Percentiles rank a stretch among this genome's conserved stretches.
Evolutionary conservation across 2,329 filamentous ascomycete species (phyloP).

Genomic region (Echinosphaeria canescens): DNA sequence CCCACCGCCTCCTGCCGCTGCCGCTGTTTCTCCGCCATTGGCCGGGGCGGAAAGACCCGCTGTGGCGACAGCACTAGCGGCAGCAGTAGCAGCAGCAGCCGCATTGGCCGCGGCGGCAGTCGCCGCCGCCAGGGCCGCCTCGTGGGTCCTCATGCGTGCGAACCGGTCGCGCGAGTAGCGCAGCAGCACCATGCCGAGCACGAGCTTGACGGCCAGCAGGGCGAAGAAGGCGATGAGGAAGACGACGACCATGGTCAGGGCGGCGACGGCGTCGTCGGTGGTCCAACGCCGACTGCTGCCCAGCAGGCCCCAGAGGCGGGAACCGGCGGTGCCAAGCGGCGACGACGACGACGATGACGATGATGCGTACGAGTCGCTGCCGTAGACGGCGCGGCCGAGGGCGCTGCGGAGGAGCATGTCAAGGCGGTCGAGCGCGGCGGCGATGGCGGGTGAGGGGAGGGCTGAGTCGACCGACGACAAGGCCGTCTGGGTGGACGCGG

Average conservation of each 20-base stretch:
- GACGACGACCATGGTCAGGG: slow-evolving; percentile 65
- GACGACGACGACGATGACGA: neutral
- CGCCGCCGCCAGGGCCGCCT: slow-evolving; percentile 24
- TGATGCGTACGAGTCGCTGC: slow-evolving; percentile 17
- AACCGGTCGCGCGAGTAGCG: slow-evolving; percentile 64
- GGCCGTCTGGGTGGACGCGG: slow-evolving; percentile 41
- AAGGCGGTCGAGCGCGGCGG: slow-evolving; percentile 58
- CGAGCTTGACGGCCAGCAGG: slow-evolving; percentile 62
- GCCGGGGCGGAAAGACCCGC: too few species aligned
- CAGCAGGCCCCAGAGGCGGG: slow-evolving; percentile 1
- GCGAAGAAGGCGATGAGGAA: slow-evolving; percentile 73
- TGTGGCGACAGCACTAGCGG: too few species aligned
- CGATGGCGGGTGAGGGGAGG: slow-evolving; percentile 42
- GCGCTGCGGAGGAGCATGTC: slow-evolving; percentile 60
- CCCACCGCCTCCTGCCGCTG: too few species aligned
- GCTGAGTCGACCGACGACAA: slow-evolving; percentile 31
- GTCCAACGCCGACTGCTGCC: too few species aligned
- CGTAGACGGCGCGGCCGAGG: slow-evolving; percentile 53
- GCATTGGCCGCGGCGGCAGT: too few species aligned
- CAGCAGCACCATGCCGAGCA: slow-evolving; percentile 75
- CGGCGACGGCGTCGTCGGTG: slow-evolving; percentile 53
- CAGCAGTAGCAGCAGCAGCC: too few species aligned
- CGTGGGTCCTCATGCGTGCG: slow-evolving; percentile 53
- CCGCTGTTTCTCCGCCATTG: too few species aligned
- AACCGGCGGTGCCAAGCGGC: slow-evolving; percentile 5